Evolutionary conservation across 257 asterid species (phyloP).

Genomic region (Solanum acaule): DNA sequence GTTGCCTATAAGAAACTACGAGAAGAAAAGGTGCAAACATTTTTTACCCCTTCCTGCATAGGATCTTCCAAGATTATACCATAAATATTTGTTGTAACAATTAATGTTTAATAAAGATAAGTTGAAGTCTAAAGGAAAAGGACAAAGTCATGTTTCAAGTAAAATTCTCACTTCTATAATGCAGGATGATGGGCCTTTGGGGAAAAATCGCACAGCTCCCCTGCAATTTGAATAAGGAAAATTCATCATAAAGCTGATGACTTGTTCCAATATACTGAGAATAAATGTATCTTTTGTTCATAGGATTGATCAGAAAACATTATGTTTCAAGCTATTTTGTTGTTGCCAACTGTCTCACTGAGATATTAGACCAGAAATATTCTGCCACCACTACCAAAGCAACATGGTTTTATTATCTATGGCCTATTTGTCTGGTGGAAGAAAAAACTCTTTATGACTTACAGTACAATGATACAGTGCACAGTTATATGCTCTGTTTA

Average conservation of each 20-base stretch:
- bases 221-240: conserved; percentile 29
- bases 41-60: not conserved
- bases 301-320: not conserved
- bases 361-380: not conserved
- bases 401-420: not conserved
- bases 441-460: not conserved
- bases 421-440: not conserved
- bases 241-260: not conserved
- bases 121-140: not conserved
- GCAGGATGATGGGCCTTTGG: conserved; percentile 73
- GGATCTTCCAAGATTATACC: not conserved
- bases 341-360: not conserved
- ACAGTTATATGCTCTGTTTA: not conserved
- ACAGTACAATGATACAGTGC: not conserved
- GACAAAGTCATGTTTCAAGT: not conserved
- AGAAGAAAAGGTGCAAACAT: not conserved
- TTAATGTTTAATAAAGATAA: not conserved
- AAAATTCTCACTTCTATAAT: conserved; percentile 54
- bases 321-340: not conserved
- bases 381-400: not conserved
- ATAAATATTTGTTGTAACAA: not conserved
- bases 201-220: conserved; percentile 94
- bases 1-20: not conserved
- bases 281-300: not conserved
- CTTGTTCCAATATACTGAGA: not conserved